Evolutionary conservation across 2,329 filamentous ascomycete genomes (phyloP), one percentile per base, ranked within the genome.

Genomic region (Phialocephala subalpina): DNA sequence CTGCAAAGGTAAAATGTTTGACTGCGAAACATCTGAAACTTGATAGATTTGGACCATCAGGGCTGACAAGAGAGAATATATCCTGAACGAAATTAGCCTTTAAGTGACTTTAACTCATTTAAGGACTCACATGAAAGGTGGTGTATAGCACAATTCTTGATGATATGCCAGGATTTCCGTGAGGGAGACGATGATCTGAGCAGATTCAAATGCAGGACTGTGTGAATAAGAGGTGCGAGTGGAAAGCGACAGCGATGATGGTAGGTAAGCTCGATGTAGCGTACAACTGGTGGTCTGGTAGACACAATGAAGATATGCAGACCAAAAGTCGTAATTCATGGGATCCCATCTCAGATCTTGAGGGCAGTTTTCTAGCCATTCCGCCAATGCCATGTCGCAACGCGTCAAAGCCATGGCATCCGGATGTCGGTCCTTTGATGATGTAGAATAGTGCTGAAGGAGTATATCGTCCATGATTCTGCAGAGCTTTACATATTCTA

Each of bases 41-140:
- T 98, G 96, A 78, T 98, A 98, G 18, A 99, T 95, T 74, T 98
- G 96, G 95, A 99, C 98, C 75, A 99, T 98, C 59, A 98, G 85
- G 0, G 96, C 96, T 0, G 96, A 98, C 80, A 99, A 99, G 69
- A 98, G 82, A 77, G 93, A 97, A 80, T 98, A 98, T 18, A 98
- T 94, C 29, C 29, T 33, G 29, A 33, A 33, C 9, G 4, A 9
- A 33, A 33, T 33, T 9, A 33, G 29, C 29, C 4, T 33, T 33
- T 4, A 33, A 33, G 29, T 9, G 29, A 33, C 29, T 9, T 5
- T 9, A 33, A 9, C 4, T 33, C 9, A 33, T 4, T 5, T 33
- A 9, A 33, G 29, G 29, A 33, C 29, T 33, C 9, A 33, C 76
- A 97, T 93, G 75, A 98, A 98, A 0, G 96, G 96, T 0, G 96